Evolutionary conservation across 805 yeast genomes (phyloP), one percentile per base, ranked within the genome.

Genomic region (Ogataea allantospora): DNA sequence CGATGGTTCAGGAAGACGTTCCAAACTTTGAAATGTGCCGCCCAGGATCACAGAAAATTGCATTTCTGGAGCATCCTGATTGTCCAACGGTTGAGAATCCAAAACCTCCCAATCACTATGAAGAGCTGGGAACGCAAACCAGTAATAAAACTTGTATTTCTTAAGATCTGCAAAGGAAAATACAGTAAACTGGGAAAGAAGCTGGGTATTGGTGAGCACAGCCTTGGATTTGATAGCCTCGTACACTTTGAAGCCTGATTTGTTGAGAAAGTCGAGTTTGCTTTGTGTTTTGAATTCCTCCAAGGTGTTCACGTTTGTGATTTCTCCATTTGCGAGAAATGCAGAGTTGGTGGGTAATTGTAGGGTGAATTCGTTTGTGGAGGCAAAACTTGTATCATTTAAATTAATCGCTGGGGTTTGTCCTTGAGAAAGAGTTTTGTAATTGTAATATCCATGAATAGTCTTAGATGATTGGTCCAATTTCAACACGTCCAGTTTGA

Each of bases 81-180:
- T 11, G 3, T 38, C 30, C 47, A 40, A 16, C 27, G 41, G 50
- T 3, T 11, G 16, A 10, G 18, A 12, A 8, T 18, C 11, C 40
- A 30, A 25, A 7, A 46, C 27, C 5, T 46, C 31, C 87, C 88
- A 83, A 9, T 64, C 65, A 7, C 78, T 62, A 26, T 68, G 68
- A 22, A 87, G 58, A 1, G 75, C 63, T 0, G 99, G 97, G 46
- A 78, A 78, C 11, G 87, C 83, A 47, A 86, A 73, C 99, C 99
- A 95, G 62, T 93, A 89, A 54, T 75, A 83, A 55, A 83, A 91
- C 53, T 75, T 80, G 66, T 84, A 89, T 62, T 84, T 87, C 59
- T 93, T 93, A 56, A 93, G 71, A 60, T 93, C 99, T 1, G 95
- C 83, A 63, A 80, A 93, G 27, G 88, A 71, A 19, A 89, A 64